A percentile compares a stretch with the other conserved stretches of the same genome.
These are phyloP conservation scores for Akanthomyces dipterigenus DNA, from an alignment of 2,329 filamentous ascomycete genomes.

Conservation along the genomic window DNA sequence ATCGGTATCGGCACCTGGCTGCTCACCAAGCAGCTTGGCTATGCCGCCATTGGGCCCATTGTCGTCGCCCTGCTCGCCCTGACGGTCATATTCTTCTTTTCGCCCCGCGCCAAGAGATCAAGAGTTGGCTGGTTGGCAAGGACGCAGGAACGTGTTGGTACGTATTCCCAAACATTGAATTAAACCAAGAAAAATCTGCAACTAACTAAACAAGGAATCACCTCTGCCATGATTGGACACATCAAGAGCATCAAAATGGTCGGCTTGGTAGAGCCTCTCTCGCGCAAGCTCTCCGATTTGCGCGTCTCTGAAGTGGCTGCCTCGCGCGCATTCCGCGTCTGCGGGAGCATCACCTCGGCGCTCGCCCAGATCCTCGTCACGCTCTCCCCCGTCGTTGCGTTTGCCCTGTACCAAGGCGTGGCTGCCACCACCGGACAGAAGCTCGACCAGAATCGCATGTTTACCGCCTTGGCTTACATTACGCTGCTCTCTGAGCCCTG, in stretches of 20 bases:
- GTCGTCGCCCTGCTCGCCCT: conserved; percentile 23
- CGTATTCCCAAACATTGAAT: neutral
- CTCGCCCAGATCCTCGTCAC: conserved; percentile 27
- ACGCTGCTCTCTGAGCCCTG: conserved; percentile 32
- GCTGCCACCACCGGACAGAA: conserved; percentile 21
- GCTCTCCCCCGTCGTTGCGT: conserved; percentile 32
- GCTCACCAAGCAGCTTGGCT: conserved; percentile 27
- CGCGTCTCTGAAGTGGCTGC: conserved; percentile 30
- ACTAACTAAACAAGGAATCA: conserved; percentile 18
- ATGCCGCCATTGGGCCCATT: conserved; percentile 27
- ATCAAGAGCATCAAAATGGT: conserved; percentile 38
- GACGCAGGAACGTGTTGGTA: conserved; percentile 23
- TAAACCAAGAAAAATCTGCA: rapidly evolving
- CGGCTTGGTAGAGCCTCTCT: conserved; percentile 28
- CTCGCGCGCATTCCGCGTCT: conserved; percentile 27
- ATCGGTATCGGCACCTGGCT: conserved; percentile 28
- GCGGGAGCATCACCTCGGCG: conserved; percentile 28
- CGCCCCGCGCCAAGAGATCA: conserved; percentile 23
- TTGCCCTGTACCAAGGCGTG: conserved; percentile 29
- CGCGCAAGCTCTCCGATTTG: conserved; percentile 21
- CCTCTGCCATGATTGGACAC: conserved; percentile 28
- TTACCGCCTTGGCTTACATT: conserved; percentile 36
- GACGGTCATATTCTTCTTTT: conserved; percentile 20
- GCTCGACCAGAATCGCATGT: conserved; percentile 29
- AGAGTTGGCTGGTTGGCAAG: conserved; percentile 21